Evolutionary conservation across 768 basidiomycete genomes (phyloP).

Genomic region (Psilocybe cyanescens): DNA sequence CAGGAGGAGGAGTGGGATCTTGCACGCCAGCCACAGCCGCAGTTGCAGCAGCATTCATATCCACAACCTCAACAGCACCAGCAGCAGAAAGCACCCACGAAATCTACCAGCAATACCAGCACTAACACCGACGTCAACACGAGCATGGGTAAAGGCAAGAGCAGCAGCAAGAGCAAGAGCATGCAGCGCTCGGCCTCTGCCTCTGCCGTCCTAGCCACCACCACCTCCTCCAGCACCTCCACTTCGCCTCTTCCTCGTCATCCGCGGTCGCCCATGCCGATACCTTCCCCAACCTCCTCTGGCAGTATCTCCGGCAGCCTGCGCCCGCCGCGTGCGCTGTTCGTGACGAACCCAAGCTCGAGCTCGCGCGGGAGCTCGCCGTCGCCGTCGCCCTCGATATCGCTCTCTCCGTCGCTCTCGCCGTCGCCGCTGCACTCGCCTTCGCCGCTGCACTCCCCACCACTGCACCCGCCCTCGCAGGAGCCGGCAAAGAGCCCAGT

Average conservation of each 20-base stretch:
- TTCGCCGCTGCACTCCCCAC: not conserved
- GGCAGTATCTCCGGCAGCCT: not conserved
- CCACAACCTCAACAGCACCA: too few species aligned
- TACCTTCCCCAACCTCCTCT: not conserved
- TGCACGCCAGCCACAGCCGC: too few species aligned
- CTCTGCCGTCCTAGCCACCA: constrained; percentile 12
- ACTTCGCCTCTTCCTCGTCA: not conserved
- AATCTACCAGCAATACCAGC: not conserved
- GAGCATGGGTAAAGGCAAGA: not conserved
- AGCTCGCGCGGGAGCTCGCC: not conserved
- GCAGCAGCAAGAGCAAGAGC: not conserved
- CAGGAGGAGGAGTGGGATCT: not conserved
- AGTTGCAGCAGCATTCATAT: too few species aligned
- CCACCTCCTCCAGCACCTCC: not conserved
- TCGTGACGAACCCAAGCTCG: not conserved
- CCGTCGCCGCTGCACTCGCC: not conserved
- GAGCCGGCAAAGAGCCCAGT: not conserved
- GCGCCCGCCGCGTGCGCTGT: not conserved
- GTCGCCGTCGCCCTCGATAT: not conserved
- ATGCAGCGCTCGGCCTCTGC: constrained; percentile 20
- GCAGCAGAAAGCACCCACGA: too few species aligned
- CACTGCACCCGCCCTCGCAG: not conserved
- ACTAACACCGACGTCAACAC: not conserved
- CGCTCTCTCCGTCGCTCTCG: not conserved
- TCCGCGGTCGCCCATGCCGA: too few species aligned